Conservation (phyloP, 1,284 basidiomycete species). For the Naganishia albida region DNA sequence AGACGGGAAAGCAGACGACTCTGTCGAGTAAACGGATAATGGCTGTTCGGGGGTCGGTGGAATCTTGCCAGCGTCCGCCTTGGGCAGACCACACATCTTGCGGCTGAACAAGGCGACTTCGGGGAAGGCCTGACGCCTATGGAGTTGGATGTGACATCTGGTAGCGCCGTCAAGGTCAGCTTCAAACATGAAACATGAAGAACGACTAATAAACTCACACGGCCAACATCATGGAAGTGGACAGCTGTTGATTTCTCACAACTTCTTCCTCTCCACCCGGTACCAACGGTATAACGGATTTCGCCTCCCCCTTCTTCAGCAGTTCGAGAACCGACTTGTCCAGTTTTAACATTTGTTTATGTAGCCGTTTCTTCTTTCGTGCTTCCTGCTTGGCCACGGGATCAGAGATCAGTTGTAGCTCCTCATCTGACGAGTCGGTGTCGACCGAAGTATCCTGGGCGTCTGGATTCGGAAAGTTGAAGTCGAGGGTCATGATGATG, state of each 20-base stretch:
- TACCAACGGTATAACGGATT: conserved; percentile 47
- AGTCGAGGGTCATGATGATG: conserved; percentile 47
- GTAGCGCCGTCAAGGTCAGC: conserved; percentile 3
- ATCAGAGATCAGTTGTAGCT: conserved; percentile 26
- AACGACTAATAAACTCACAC: conserved; percentile 36
- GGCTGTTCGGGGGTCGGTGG: conserved; percentile 26
- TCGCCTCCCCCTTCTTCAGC: conserved; percentile 49
- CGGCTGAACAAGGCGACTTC: conserved; percentile 53
- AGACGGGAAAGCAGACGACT: not conserved
- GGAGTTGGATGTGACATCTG: conserved; percentile 50
- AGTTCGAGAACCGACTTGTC: conserved; percentile 48
- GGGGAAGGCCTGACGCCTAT: conserved; percentile 52
- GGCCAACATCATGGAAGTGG: conserved; percentile 48
- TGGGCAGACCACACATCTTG: conserved; percentile 52
- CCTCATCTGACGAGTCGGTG: conserved; percentile 29
- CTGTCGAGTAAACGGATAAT: conserved; percentile 14
- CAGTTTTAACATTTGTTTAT: conserved; percentile 42
- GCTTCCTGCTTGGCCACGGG: conserved; percentile 15
- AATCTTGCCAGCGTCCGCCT: conserved; percentile 33
- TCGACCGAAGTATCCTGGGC: not conserved
- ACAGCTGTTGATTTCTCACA: conserved; percentile 51
- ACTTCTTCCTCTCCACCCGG: conserved; percentile 54
- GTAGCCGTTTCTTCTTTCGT: conserved; percentile 27
- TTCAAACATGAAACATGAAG: not conserved
- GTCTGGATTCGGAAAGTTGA: conserved; percentile 34